Base-by-base conservation (phyloP, 176 grass and related monocot genomes). In the Zea mays region DNA sequence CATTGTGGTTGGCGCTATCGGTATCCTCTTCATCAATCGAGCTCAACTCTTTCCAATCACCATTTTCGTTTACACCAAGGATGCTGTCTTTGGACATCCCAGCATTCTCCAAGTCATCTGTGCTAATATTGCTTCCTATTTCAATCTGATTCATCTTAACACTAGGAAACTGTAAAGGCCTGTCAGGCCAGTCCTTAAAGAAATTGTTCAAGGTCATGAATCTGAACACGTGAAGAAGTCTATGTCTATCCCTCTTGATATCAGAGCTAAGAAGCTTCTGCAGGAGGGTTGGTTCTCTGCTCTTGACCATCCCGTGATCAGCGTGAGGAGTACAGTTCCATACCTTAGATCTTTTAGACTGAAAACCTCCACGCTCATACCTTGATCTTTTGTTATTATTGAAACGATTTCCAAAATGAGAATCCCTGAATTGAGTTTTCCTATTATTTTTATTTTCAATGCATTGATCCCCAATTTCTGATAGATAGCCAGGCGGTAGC, bases 201-300 rank as follows among this genome's bases (percentile, higher is more conserved):
- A 99, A 99, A 69, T 85, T 90, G 93, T 99, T 99, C 69, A 87
- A 48, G 76, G 65, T 46, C 80, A 93, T 90, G 83, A 95, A 95
- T 76, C 81, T 90, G 73, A 95, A 95, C 38, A 80, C 62, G 49
- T 95, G 92, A 16, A 94, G 75, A 64, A 98, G 71, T 47, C 67
- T 87, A 44, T 70, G 73, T n/a, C 85, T 98, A 71, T 98, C 96
- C 81, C 91, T 88, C 78, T 85, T 98, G 50, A 98, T 86, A 63
- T 98, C 87, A 1, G 89, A 11, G 12, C 48, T 90, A 45, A 92
- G 83, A 85, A 99, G 96, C 83, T 99, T 99, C 83, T 88, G 84
- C 45, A 99, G 65, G 41, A 99, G 90, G 56, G 85, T 89, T 74
- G 89, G 90, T 59, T 95, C 92, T 84, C 85, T 81, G 16, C 69